phyloP scores from a whole-genome alignment of 2,329 filamentous ascomycete species.

The Sarocladium strictum region DNA sequence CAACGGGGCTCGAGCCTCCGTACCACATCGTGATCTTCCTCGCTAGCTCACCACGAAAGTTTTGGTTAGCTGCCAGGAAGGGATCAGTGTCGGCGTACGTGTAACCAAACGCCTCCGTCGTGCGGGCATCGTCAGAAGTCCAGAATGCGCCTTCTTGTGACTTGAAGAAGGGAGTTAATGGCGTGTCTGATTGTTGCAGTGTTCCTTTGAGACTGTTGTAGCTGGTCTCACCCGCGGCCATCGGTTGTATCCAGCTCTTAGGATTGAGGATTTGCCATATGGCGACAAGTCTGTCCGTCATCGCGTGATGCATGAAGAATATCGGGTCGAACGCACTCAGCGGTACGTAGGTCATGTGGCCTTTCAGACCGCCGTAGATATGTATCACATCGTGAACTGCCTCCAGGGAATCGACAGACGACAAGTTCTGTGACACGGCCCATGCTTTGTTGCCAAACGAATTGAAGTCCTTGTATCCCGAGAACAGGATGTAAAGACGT shows the following conservation, averaged over 20 bases:
- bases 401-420: conserved; percentile 58
- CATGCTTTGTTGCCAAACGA: conserved; percentile 65
- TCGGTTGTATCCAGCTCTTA: conserved; percentile 56
- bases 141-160: conserved; percentile 55
- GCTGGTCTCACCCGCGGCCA: conserved; percentile 48
- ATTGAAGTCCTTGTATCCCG: conserved; percentile 61
- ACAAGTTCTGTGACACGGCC: conserved; percentile 40
- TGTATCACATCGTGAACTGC: conserved; percentile 60
- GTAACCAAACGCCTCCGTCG: conserved; percentile 61
- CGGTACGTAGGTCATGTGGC: conserved; percentile 65
- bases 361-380: conserved; percentile 49
- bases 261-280: conserved; percentile 75
- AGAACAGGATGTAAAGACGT: conserved; percentile 62
- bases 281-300: conserved; percentile 68
- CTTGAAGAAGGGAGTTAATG: conserved; percentile 62
- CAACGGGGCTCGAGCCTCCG: conserved; percentile 24
- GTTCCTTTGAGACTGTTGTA: conserved; percentile 53
- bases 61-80: conserved; percentile 17
- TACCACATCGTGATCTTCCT: conserved; percentile 47
- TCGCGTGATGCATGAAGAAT: conserved; percentile 72
- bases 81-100: conserved; percentile 59
- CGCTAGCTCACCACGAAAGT: conserved; percentile 27
- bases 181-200: conserved; percentile 47
- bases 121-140: conserved; percentile 57
- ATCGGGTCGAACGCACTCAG: conserved; percentile 75